Evolutionary conservation across 345 rosid genomes (phyloP).

Genomic region (Leavenworthia alabamica): DNA sequence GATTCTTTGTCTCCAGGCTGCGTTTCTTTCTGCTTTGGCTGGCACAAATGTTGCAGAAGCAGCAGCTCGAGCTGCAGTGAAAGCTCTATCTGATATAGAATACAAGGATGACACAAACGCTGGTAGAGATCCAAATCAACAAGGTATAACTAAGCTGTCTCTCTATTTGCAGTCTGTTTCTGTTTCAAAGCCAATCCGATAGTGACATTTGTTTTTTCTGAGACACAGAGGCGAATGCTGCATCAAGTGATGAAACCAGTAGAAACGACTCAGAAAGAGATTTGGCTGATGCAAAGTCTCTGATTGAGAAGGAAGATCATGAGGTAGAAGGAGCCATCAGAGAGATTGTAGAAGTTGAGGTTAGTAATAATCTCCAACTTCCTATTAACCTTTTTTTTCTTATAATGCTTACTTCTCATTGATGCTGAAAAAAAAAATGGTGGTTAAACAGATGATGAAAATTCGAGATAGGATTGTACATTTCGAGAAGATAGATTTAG

Average conservation of each 20-base stretch:
- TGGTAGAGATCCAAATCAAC: slow-evolving; percentile 27
- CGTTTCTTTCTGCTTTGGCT: slow-evolving; percentile 83
- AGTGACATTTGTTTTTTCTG: neutral
- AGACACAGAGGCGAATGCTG: slow-evolving; percentile 42
- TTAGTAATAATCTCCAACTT: slow-evolving; percentile 25
- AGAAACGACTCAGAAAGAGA: slow-evolving; percentile 34
- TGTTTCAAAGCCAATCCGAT: neutral
- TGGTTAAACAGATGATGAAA: slow-evolving; percentile 58
- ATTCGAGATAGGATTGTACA: slow-evolving; percentile 52
- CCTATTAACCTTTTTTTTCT: neutral
- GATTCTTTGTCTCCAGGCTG: slow-evolving; percentile 46
- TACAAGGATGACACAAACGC: slow-evolving; percentile 32
- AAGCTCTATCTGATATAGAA: slow-evolving; percentile 43
- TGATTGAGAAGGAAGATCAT: slow-evolving; percentile 56
- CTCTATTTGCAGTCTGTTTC: neutral
- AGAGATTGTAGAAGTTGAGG: slow-evolving; percentile 58
- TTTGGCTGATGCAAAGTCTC: slow-evolving; percentile 39
- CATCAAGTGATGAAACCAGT: slow-evolving; percentile 35
- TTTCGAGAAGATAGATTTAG: slow-evolving; percentile 75
- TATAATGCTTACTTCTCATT: neutral
- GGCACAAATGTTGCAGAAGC: slow-evolving; percentile 78
- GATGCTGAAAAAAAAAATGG: neutral
- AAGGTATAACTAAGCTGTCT: slow-evolving; percentile 32
- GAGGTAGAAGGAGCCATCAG: slow-evolving; percentile 59
- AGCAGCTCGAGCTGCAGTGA: slow-evolving; percentile 72